Evolutionary conservation across 495 filamentous ascomycete species (phyloP).

Genomic region (Penicillium parvum): DNA sequence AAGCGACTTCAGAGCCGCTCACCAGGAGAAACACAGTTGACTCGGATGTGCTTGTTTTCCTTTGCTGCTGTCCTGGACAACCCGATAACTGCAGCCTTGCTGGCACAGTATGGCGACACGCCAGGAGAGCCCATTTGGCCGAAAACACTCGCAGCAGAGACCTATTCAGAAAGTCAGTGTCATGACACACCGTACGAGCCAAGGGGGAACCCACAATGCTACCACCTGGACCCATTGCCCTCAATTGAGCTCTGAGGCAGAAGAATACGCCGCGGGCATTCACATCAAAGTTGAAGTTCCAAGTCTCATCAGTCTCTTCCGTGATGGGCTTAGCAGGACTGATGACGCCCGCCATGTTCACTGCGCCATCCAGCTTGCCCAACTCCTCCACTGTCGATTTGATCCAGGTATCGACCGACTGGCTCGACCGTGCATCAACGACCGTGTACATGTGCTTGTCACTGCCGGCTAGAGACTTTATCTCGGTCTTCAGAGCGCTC

Average conservation of each 20-base stretch:
- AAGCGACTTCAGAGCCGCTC: background rate
- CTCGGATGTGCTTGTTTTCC: constrained; percentile 47
- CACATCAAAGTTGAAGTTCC: constrained; percentile 45
- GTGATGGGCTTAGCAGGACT: constrained; percentile 23
- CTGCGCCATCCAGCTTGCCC: constrained; percentile 7
- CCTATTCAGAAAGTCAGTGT: constrained; percentile 4
- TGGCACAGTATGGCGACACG: constrained; percentile 46
- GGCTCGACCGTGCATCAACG: constrained; percentile 34
- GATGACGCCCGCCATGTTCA: constrained; percentile 48
- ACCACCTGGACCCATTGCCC: constrained; percentile 35
- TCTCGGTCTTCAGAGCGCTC: constrained; percentile 22
- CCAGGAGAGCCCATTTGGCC: constrained; percentile 44
- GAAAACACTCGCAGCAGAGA: constrained; percentile 41
- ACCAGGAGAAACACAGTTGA: constrained; percentile 40
- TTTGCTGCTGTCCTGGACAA: constrained; percentile 50
- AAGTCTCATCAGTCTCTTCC: constrained; percentile 37
- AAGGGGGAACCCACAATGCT: constrained; percentile 47
- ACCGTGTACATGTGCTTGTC: constrained; percentile 19
- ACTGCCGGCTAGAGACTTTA: background rate
- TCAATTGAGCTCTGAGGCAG: constrained; percentile 47
- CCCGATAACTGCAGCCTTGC: constrained; percentile 52
- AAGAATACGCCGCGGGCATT: constrained; percentile 52
- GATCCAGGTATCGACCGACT: constrained; percentile 31
- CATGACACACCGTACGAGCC: background rate
- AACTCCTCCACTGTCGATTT: background rate